A percentile compares a stretch with the other conserved stretches of the same genome.
Evolutionary conservation across 768 basidiomycete genomes (phyloP).

Genomic region (Lactifluus echinatus): DNA sequence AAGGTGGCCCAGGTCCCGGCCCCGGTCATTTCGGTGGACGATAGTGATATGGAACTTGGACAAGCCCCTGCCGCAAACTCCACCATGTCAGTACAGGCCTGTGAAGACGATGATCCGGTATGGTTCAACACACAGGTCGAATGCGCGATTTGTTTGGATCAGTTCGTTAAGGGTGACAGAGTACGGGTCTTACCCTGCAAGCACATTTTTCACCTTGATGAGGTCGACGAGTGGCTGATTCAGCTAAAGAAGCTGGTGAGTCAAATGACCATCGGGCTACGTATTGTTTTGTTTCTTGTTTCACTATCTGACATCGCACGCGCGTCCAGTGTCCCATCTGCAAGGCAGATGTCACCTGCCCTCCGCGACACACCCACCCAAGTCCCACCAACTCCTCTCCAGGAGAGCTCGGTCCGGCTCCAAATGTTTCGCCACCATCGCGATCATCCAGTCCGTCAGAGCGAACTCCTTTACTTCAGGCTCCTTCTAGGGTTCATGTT

Average conservation of each 20-base stretch:
- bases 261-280: conserved; percentile 17
- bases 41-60: conserved; percentile 17
- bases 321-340: conserved; percentile 74
- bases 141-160: conserved; percentile 88
- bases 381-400: neutral
- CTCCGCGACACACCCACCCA: conserved; percentile 28
- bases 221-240: conserved; percentile 89
- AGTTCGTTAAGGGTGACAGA: conserved; percentile 80
- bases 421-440: conserved; percentile 1
- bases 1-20: neutral
- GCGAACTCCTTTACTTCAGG: conserved; percentile 14
- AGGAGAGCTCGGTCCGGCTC: neutral
- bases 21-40: conserved; percentile 1
- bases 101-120: conserved; percentile 35
- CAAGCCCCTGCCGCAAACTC: conserved; percentile 8
- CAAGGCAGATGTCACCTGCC: conserved; percentile 84
- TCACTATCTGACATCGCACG: neutral
- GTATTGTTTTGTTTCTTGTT: conserved; percentile 8
- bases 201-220: conserved; percentile 89
- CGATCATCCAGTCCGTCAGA: conserved; percentile 10
- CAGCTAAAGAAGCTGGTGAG: conserved; percentile 86
- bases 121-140: conserved; percentile 82
- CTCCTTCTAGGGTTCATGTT: neutral
- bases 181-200: conserved; percentile 90
- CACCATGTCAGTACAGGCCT: conserved; percentile 20